Percentiles rank a stretch among this genome's conserved stretches.
phyloP scores from a whole-genome alignment of 192 early-diverging fungal species.

The Gryganskiella cystojenkinii region DNA sequence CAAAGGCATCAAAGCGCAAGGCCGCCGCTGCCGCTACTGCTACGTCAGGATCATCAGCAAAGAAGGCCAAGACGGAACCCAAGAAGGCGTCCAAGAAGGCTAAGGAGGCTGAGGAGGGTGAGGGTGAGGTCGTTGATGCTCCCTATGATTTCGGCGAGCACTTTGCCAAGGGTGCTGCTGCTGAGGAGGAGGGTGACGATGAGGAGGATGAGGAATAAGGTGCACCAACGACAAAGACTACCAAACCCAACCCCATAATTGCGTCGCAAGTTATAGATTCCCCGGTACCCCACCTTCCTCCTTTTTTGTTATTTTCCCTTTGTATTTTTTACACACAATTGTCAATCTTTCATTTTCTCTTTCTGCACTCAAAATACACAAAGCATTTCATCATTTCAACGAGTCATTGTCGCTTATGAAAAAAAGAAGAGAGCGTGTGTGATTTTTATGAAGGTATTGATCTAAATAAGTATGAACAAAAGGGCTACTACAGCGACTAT shows the following conservation, averaged over 20 bases:
- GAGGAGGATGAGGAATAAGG: slow-evolving; percentile 16
- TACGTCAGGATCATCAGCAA: slow-evolving; percentile 18
- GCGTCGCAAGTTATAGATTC: slow-evolving; percentile 4
- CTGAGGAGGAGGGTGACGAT: slow-evolving; percentile 22
- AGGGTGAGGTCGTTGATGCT: slow-evolving; percentile 28
- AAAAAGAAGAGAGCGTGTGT: too few relatives aligned
- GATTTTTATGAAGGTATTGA: too few relatives aligned
- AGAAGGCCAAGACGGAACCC: slow-evolving; percentile 32
- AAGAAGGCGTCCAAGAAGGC: slow-evolving; percentile 17
- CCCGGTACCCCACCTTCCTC: background rate
- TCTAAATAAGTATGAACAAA: background rate
- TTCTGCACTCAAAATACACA: background rate
- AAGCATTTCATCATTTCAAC: background rate
- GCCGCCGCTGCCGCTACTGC: slow-evolving; percentile 17
- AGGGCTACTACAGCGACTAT: too few relatives aligned
- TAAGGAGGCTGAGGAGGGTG: slow-evolving; percentile 20
- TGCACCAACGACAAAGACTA: slow-evolving; percentile 12
- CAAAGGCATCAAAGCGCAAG: slow-evolving; percentile 42
- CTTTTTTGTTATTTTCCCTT: slow-evolving; percentile 14
- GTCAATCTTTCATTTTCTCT: background rate
- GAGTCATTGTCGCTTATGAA: too few relatives aligned
- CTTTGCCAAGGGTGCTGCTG: slow-evolving; percentile 9
- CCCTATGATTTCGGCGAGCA: slow-evolving; percentile 50
- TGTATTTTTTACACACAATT: background rate
- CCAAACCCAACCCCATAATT: slow-evolving; percentile 1